These are phyloP conservation scores for Amanita polypyramis DNA, from an alignment of 768 basidiomycete species.

Conservation along the genomic window DNA sequence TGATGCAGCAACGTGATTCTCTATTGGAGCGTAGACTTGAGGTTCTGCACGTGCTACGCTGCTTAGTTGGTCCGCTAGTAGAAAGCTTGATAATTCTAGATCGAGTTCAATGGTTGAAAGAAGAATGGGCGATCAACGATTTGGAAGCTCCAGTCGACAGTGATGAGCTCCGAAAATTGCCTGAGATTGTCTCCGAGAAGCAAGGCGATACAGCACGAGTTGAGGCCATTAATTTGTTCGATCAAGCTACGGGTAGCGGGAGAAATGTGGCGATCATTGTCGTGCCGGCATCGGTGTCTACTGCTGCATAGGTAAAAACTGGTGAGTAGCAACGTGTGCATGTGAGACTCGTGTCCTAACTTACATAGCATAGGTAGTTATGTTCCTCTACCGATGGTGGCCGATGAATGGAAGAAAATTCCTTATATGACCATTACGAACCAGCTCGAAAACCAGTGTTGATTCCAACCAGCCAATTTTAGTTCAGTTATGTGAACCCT, in stretches of 20 bases:
- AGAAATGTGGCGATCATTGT: slow-evolving; percentile 60
- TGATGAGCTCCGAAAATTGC: neutral
- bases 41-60: slow-evolving; percentile 55
- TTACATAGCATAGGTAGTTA: neutral
- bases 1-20: slow-evolving; percentile 7
- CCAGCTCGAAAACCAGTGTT: too few species aligned
- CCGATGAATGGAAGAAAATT: slow-evolving; percentile 3
- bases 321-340: neutral
- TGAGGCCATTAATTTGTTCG: slow-evolving; percentile 55
- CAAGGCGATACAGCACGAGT: slow-evolving; percentile 15
- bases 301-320: neutral
- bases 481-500: neutral
- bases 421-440: neutral
- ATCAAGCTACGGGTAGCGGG: slow-evolving; percentile 63
- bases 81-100: slow-evolving; percentile 60
- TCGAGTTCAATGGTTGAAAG: slow-evolving; percentile 45
- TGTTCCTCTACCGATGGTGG: neutral
- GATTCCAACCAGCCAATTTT: neutral
- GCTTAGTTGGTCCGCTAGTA: slow-evolving; percentile 56
- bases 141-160: neutral
- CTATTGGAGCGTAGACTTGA: slow-evolving; percentile 33
- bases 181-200: slow-evolving; percentile 1
- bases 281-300: slow-evolving; percentile 17
- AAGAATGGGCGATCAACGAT: slow-evolving; percentile 20
- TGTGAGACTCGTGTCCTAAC: slow-evolving; percentile 1